Conservation (phyloP, 495 filamentous ascomycete genomes). For the Aspergillus panamensis region DNA sequence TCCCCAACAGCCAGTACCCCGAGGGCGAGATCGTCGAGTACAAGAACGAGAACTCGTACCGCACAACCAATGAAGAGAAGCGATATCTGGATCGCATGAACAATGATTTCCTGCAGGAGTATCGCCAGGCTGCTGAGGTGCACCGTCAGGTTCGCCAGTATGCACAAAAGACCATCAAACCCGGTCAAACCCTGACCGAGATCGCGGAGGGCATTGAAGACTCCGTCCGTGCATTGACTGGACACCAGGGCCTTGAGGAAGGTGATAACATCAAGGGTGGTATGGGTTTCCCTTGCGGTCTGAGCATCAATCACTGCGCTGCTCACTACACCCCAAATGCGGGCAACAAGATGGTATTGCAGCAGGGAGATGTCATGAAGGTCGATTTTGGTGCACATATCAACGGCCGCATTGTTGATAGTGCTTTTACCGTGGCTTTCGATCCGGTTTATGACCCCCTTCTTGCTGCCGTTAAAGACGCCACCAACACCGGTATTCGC, state of each 20-base stretch:
- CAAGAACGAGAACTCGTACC: slow-evolving; percentile 70
- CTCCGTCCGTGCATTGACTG: slow-evolving; percentile 71
- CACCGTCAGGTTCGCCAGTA: slow-evolving; percentile 86
- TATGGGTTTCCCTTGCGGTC: slow-evolving; percentile 84
- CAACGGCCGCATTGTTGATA: slow-evolving; percentile 88
- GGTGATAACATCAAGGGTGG: slow-evolving; percentile 77
- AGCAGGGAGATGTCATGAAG: slow-evolving; percentile 85
- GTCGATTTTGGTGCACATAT: slow-evolving; percentile 91
- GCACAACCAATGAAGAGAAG: slow-evolving; percentile 85
- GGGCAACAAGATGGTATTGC: slow-evolving; percentile 78
- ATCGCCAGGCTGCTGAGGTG: slow-evolving; percentile 81
- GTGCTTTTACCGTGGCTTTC: slow-evolving; percentile 86
- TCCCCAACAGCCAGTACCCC: slow-evolving; percentile 70
- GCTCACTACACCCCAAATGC: slow-evolving; percentile 91
- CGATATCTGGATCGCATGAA: slow-evolving; percentile 79
- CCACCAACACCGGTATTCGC: slow-evolving; percentile 81
- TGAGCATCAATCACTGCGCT: slow-evolving; percentile 83
- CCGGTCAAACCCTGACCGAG: slow-evolving; percentile 73
- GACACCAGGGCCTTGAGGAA: slow-evolving; percentile 72
- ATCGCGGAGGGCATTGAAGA: slow-evolving; percentile 87
- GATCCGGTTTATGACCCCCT: slow-evolving; percentile 83
- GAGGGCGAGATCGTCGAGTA: slow-evolving; percentile 78
- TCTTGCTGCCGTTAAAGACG: slow-evolving; percentile 75
- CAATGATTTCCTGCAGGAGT: slow-evolving; percentile 80
- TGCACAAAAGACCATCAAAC: slow-evolving; percentile 76